phyloP scores from a whole-genome alignment of 768 basidiomycete genomes.

The Infundibulicybe gibba region DNA sequence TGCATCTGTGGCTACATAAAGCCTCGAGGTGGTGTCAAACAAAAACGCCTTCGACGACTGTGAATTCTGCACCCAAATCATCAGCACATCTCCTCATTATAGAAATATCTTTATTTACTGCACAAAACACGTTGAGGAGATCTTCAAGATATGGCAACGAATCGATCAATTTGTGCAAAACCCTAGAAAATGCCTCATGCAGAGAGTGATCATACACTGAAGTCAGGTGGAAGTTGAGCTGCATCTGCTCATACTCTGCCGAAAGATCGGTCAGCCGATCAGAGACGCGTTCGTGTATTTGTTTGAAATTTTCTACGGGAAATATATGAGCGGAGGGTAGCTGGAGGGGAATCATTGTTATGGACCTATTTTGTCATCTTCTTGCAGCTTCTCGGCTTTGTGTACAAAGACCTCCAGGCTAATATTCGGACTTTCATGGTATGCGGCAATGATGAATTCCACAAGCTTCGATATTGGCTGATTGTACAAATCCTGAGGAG shows the following conservation, averaged over 20 bases:
- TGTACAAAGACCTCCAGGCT: constrained; percentile 92
- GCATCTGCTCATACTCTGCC: constrained; percentile 73
- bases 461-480: constrained; percentile 81
- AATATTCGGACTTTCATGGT: constrained; percentile 69
- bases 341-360: constrained; percentile 2
- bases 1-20: constrained; percentile 93
- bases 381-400: constrained; percentile 88
- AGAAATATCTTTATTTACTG: constrained; percentile 37
- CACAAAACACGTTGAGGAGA: constrained; percentile 81
- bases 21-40: constrained; percentile 79
- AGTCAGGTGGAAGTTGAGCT: constrained; percentile 86
- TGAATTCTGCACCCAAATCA: constrained; percentile 58
- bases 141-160: constrained; percentile 85
- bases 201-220: constrained; percentile 91
- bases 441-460: constrained; percentile 76
- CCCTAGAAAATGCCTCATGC: constrained; percentile 88
- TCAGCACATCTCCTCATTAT: constrained; percentile 3
- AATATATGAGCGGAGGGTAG: background rate
- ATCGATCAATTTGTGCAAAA: constrained; percentile 83
- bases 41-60: constrained; percentile 93
- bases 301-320: constrained; percentile 78
- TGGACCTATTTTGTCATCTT: constrained; percentile 88
- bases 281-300: constrained; percentile 82
- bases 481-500: constrained; percentile 71
- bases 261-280: constrained; percentile 79